A percentile compares a stretch with the other conserved stretches of the same genome.
Evolutionary conservation across 768 basidiomycete genomes (phyloP).

Genomic region (Auriscalpium orientale): DNA sequence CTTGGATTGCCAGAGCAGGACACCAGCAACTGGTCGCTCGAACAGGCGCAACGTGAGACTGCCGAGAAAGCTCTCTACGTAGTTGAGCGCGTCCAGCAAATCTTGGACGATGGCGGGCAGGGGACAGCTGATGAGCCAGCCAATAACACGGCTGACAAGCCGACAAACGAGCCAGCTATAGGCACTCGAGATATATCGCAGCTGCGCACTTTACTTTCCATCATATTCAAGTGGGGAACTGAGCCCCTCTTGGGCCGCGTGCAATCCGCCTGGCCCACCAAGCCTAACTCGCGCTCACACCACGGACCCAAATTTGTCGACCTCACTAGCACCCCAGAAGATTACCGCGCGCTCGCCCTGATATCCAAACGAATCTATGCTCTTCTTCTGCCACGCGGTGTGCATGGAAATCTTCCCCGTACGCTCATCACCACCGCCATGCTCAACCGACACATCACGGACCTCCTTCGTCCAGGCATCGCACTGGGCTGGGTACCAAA

Average conservation of each 20-base stretch:
- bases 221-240: conserved; percentile 67
- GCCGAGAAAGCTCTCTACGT: conserved; percentile 9
- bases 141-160: neutral
- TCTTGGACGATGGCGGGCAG: conserved; percentile 6
- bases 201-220: conserved; percentile 55
- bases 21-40: neutral
- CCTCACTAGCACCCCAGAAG: conserved; percentile 32
- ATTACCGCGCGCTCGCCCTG: conserved; percentile 37
- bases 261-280: conserved; percentile 31
- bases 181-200: conserved; percentile 61
- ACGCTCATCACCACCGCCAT: conserved; percentile 55
- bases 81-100: conserved; percentile 11
- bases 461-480: conserved; percentile 53
- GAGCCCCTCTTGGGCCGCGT: conserved; percentile 44
- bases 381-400: conserved; percentile 48
- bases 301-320: conserved; percentile 36
- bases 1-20: conserved; percentile 6
- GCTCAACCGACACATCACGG: conserved; percentile 48
- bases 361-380: conserved; percentile 37
- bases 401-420: conserved; percentile 40
- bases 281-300: conserved; percentile 11
- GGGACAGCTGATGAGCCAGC: neutral
- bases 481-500: conserved; percentile 71
- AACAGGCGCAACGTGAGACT: conserved; percentile 9
- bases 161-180: conserved; percentile 29